Evolutionary conservation across 768 basidiomycete species (phyloP), one percentile per base, ranked within the genome.

Genomic region (Artomyces pyxidatus): DNA sequence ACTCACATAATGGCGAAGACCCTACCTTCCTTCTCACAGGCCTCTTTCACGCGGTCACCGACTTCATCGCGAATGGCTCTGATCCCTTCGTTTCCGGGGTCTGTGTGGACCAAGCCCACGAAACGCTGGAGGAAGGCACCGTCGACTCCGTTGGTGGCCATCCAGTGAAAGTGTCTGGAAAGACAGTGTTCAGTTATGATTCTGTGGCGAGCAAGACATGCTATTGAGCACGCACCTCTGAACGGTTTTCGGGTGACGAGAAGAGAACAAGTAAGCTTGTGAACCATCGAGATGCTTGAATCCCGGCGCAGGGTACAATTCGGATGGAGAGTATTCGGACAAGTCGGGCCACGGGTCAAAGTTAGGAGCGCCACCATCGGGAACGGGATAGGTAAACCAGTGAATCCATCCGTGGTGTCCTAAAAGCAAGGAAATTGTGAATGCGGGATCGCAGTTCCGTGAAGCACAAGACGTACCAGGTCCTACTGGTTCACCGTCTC

Each of bases 321-420:
- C 88, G 1, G 80, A 80, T 6, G 78, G 71, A 2, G 77, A 73
- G 61, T 87, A 88, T 11, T 73, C 73, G 6, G 85, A 83, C 0
- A 81, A 72, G 56, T 89, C 87, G 0, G 88, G 88, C 86, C 86
- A 90, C 29, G 86, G 62, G 64, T 91, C 89, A 41, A 73, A 78
- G 56, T 83, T 87, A 4, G 83, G 81, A 3, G 71, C 76, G 16
- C 88, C 88, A 14, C 85, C 86, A 23, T 75, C 66, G 2, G 80
- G 72, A 10, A 89, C 69, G 1, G 85, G 85, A n/a, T 69, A 58
- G 53, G 79, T 72, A 61, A 87, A 80, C 88, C 89, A 91, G 58
- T 91, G 88, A 17, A 88, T 69, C 89, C 89, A 91, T 25, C 88
- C 88, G 56, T 88, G 85, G 58, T 89, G 88, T 2, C 78, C 80